Conservation (phyloP, 805 yeast species). For the Pichia exigua region DNA sequence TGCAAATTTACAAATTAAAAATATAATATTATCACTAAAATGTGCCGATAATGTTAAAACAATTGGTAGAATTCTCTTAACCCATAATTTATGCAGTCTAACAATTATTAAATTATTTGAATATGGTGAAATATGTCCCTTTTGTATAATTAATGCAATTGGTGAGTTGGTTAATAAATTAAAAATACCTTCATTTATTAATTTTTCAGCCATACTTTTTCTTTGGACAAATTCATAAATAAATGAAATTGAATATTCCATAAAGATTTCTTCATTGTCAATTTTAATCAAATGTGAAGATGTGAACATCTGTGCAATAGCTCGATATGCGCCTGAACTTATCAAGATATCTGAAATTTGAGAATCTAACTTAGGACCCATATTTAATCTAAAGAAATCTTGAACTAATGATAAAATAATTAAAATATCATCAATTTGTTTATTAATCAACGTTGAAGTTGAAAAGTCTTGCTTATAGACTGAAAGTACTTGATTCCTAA, state of each 20-base stretch:
- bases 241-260: constrained; percentile 62
- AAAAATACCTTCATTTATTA: constrained; percentile 58
- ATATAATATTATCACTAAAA: constrained; percentile 55
- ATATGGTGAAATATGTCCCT: constrained; percentile 52
- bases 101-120: constrained; percentile 19
- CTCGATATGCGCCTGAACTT: constrained; percentile 52
- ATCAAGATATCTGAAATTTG: constrained; percentile 46
- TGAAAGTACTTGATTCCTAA: constrained; percentile 47
- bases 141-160: constrained; percentile 56
- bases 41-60: constrained; percentile 50
- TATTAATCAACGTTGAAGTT: constrained; percentile 31
- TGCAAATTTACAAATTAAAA: constrained; percentile 59
- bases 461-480: constrained; percentile 31
- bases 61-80: constrained; percentile 70
- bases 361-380: constrained; percentile 39
- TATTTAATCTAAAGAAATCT: constrained; percentile 41
- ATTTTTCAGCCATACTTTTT: constrained; percentile 55
- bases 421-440: constrained; percentile 56
- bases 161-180: constrained; percentile 67
- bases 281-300: constrained; percentile 55
- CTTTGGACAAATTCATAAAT: constrained; percentile 60
- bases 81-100: constrained; percentile 68
- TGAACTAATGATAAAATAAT: constrained; percentile 59
- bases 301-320: constrained; percentile 58
- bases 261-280: constrained; percentile 59